phyloP scores from a whole-genome alignment of 2,329 filamentous ascomycete genomes.

The Lecanicillium sp. region DNA sequence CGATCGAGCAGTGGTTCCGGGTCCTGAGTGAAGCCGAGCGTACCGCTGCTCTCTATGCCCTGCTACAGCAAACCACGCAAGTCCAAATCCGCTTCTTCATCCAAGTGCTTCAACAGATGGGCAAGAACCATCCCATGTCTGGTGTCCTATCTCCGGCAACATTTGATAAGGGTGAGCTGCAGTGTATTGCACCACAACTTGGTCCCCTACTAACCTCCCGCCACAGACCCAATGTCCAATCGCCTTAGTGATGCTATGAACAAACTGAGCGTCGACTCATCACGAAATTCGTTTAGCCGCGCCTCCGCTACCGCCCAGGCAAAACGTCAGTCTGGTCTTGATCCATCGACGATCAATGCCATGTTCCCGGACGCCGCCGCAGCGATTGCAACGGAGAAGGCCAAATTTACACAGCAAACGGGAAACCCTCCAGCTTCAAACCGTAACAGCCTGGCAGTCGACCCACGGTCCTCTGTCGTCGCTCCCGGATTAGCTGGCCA shows the following conservation, averaged over 20 bases:
- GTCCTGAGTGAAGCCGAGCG: constrained; percentile 94
- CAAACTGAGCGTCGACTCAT: constrained; percentile 81
- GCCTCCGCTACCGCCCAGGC: constrained; percentile 64
- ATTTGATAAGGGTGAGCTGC: constrained; percentile 79
- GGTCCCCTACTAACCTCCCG: constrained; percentile 13
- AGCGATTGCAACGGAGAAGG: constrained; percentile 97
- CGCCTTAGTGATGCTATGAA: constrained; percentile 94
- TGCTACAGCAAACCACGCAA: constrained; percentile 96
- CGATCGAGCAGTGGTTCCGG: constrained; percentile 99
- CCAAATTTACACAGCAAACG: constrained; percentile 92
- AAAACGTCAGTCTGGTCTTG: constrained; percentile 92
- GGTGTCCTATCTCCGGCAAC: constrained; percentile 89
- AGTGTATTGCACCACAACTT: neutral
- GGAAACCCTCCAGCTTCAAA: constrained; percentile 85
- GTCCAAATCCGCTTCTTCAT: constrained; percentile 99
- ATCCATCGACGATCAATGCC: constrained; percentile 87
- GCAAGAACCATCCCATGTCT: constrained; percentile 95
- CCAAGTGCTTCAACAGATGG: constrained; percentile 97
- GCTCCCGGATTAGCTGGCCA: constrained; percentile 63
- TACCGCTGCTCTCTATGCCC: constrained; percentile 88
- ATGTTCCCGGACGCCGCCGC: constrained; percentile 99
- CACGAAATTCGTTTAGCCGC: constrained; percentile 78
- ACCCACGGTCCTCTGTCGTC: constrained; percentile 68
- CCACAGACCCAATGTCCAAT: constrained; percentile 91
- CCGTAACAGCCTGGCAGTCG: constrained; percentile 78